Conservation (phyloP, 2,329 filamentous ascomycete genomes). For the Alternaria sp. region DNA sequence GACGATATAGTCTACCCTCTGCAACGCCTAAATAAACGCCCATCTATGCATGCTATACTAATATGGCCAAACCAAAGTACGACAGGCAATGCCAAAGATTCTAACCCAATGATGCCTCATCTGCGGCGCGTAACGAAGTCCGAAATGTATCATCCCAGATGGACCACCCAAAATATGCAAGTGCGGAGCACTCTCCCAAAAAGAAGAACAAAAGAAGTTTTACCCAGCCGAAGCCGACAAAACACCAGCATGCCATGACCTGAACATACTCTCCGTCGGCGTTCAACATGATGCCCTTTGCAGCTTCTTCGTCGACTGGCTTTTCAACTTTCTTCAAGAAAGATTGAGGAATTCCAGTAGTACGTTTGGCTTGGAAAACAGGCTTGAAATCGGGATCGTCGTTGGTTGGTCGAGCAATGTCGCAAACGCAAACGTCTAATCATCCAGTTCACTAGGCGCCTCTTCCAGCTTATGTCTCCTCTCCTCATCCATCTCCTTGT, state of each 20-base stretch:
- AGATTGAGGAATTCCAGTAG: slow-evolving; percentile 93
- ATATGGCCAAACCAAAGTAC: not conserved
- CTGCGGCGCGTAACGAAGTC: not conserved
- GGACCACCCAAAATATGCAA: not conserved
- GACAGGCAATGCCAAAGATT: not conserved
- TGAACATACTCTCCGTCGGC: slow-evolving; percentile 97
- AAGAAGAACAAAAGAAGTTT: not conserved
- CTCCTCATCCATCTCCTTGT: slow-evolving; percentile 89
- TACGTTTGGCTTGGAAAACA: slow-evolving; percentile 90
- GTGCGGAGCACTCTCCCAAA: not conserved
- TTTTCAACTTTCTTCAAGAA: slow-evolving; percentile 97
- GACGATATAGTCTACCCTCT: not conserved
- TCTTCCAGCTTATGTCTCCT: slow-evolving; percentile 63
- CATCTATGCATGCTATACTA: not conserved
- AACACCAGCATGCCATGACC: slow-evolving; percentile 69
- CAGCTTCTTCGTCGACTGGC: slow-evolving; percentile 82
- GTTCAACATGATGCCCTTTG: slow-evolving; percentile 94
- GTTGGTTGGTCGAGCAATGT: too few species aligned
- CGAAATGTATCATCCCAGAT: not conserved
- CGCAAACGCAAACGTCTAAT: too few species aligned
- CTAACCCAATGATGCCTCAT: not conserved
- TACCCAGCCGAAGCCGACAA: not conserved
- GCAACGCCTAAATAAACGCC: not conserved
- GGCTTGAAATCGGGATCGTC: slow-evolving; percentile 96
- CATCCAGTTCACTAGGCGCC: slow-evolving; percentile 54